Percentiles rank a stretch among this genome's conserved stretches.
Conservation (phyloP, 768 basidiomycete genomes). For the Chalciporus piperatus region DNA sequence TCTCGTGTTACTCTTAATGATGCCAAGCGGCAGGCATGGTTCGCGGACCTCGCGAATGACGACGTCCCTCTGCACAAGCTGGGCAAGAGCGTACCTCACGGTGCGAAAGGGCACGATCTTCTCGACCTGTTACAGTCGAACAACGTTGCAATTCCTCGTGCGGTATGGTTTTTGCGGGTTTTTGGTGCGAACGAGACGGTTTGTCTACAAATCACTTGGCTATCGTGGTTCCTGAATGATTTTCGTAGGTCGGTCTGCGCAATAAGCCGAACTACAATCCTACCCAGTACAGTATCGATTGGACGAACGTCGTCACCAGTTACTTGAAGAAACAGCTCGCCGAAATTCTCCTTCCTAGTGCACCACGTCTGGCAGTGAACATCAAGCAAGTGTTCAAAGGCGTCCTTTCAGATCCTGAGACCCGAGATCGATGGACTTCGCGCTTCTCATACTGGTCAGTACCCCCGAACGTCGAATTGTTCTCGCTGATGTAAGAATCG, state of each 20-base stretch:
- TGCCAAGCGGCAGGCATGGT: constrained; percentile 77
- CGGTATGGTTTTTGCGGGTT: constrained; percentile 85
- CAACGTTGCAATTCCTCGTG: constrained; percentile 74
- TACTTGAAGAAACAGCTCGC: constrained; percentile 81
- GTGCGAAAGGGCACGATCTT: constrained; percentile 80
- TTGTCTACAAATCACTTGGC: constrained; percentile 6
- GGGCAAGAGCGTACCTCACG: constrained; percentile 83
- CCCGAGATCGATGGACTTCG: constrained; percentile 72
- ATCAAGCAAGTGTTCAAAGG: constrained; percentile 86
- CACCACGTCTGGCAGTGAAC: constrained; percentile 70
- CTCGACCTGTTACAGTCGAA: constrained; percentile 76
- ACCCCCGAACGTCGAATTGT: neutral
- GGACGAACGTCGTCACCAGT: constrained; percentile 77
- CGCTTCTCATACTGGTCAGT: constrained; percentile 75
- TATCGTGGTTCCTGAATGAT: neutral
- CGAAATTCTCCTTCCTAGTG: constrained; percentile 77
- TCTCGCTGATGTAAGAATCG: constrained; percentile 2
- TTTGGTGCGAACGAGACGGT: constrained; percentile 88
- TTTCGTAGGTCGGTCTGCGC: constrained; percentile 60
- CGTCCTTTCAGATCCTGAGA: constrained; percentile 67
- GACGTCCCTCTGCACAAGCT: constrained; percentile 77
- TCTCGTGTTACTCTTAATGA: constrained; percentile 82
- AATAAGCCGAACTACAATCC: constrained; percentile 82
- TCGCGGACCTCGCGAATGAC: constrained; percentile 77
- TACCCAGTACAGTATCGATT: constrained; percentile 79